Percentiles rank a stretch among this genome's conserved stretches.
Conservation (phyloP, 768 basidiomycete genomes). For the Lactifluus piperatus region DNA sequence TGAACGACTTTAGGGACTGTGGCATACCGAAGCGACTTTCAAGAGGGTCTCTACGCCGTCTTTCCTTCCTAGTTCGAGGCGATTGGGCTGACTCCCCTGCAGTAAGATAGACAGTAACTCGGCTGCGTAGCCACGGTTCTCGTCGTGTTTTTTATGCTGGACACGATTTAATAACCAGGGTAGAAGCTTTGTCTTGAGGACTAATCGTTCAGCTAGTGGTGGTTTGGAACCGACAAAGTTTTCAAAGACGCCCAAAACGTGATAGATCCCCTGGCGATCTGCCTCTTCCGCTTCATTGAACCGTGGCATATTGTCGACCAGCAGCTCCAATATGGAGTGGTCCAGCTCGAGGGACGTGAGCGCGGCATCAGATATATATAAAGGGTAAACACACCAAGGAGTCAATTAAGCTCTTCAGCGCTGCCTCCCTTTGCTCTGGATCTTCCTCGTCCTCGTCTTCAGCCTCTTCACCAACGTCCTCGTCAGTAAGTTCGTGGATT, state of each 20-base stretch:
- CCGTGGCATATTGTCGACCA: slow-evolving; percentile 81
- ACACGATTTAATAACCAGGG: slow-evolving; percentile 75
- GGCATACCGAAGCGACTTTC: slow-evolving; percentile 70
- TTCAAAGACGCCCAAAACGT: slow-evolving; percentile 91
- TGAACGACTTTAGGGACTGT: neutral
- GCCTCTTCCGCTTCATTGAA: slow-evolving; percentile 89
- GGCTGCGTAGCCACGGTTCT: slow-evolving; percentile 89
- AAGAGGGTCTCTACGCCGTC: slow-evolving; percentile 75
- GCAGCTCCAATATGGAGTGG: slow-evolving; percentile 75
- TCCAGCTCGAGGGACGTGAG: slow-evolving; percentile 46
- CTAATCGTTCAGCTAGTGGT: slow-evolving; percentile 56
- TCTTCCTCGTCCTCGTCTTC: slow-evolving; percentile 58
- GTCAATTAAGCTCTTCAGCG: slow-evolving; percentile 67
- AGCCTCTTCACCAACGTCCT: slow-evolving; percentile 79
- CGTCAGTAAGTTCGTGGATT: slow-evolving; percentile 91
- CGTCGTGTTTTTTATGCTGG: slow-evolving; percentile 64
- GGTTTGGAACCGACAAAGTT: slow-evolving; percentile 86
- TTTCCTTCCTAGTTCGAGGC: slow-evolving; percentile 55
- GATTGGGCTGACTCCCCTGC: slow-evolving; percentile 62
- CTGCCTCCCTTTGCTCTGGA: slow-evolving; percentile 51
- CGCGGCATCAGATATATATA: neutral
- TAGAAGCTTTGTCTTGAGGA: slow-evolving; percentile 66
- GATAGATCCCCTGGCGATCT: slow-evolving; percentile 87
- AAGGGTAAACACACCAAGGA: slow-evolving; percentile 49
- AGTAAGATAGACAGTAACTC: slow-evolving; percentile 89